These are phyloP conservation scores for Malassezia caprae DNA, from an alignment of 1,284 basidiomycete species.

Conservation along the genomic window DNA sequence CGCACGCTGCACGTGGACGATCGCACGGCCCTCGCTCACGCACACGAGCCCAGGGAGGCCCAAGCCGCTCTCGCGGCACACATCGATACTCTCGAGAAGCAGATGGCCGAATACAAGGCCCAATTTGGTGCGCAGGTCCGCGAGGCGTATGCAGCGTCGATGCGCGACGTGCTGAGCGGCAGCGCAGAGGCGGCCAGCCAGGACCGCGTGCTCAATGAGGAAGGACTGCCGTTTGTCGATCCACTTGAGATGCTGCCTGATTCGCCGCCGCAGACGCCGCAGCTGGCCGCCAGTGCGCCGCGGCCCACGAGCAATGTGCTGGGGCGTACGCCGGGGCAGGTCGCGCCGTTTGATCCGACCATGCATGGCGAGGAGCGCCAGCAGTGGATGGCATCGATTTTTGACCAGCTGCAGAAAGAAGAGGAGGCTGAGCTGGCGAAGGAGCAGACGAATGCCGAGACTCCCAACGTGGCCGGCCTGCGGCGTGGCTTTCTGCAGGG, in stretches of 20 bases:
- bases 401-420: constrained; percentile 31
- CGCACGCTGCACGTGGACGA: not conserved
- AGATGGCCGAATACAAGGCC: not conserved
- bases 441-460: not conserved
- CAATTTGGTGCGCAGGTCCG: constrained; percentile 10
- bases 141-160: not conserved
- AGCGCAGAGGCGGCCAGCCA: constrained; percentile 19
- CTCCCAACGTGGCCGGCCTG: not conserved
- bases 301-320: constrained; percentile 6
- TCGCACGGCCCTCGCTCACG: not conserved
- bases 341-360: constrained; percentile 11
- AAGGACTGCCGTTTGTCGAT: constrained; percentile 45
- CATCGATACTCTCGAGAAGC: not conserved
- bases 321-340: constrained; percentile 9
- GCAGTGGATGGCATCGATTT: constrained; percentile 32
- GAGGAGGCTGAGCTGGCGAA: constrained; percentile 18
- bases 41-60: not conserved
- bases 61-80: not conserved
- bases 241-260: constrained; percentile 29
- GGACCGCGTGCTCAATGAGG: constrained; percentile 39
- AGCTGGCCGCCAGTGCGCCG: not conserved
- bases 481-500: constrained; percentile 14
- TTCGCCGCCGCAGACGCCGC: constrained; percentile 14
- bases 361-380: constrained; percentile 17
- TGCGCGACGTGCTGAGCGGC: not conserved